Base-by-base conservation (phyloP, 805 yeast genomes). In the Teunomyces panamensis region DNA sequence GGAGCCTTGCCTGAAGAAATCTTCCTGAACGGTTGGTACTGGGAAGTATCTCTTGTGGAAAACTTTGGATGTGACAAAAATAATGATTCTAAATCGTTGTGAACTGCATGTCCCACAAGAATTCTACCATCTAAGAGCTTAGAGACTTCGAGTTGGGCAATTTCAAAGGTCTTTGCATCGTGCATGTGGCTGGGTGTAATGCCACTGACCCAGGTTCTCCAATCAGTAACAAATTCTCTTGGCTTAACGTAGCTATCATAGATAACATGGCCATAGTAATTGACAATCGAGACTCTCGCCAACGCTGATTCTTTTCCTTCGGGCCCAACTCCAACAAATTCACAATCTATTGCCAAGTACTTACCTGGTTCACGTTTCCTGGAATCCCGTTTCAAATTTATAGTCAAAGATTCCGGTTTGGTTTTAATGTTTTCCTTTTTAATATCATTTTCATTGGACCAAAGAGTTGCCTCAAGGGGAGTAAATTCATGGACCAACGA, bases 141-240 rank as follows among this genome's bases (percentile, higher is more conserved):
- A 0, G 80, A 63, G 0, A 81, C 84, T 43, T 66, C 69, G 20
- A 67, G 54, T 60, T 86, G 95, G 0, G 92, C 95, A 20, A 80
- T 79, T 53, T 78, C 74, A 57, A 87, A 86, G 1, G 80, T 51
- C 0, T 85, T 74, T 0, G 97, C 97, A 36, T 73, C 64, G 27
- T 69, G 68, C 87, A 91, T 82, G 59, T 85, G 80, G 2, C 67
- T 64, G 0, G 96, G 89, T 2, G 83, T 73, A 2, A 91, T 79
- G 24, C 98, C 98, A 64, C 92, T 84, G 16, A 89, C 95, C 86
- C 90, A 83, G 0, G 97, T 91, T 64, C 97, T 76, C 91, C 94
- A 91, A 58, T 91, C 95, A 0, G 91, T 84, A 2, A 91, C 96
- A 46, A 69, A 71, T 56, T 85, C 90, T 29, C 72, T 67, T 2